Conservation (phyloP, 768 basidiomycete species). For the Lyophyllum atratum region DNA sequence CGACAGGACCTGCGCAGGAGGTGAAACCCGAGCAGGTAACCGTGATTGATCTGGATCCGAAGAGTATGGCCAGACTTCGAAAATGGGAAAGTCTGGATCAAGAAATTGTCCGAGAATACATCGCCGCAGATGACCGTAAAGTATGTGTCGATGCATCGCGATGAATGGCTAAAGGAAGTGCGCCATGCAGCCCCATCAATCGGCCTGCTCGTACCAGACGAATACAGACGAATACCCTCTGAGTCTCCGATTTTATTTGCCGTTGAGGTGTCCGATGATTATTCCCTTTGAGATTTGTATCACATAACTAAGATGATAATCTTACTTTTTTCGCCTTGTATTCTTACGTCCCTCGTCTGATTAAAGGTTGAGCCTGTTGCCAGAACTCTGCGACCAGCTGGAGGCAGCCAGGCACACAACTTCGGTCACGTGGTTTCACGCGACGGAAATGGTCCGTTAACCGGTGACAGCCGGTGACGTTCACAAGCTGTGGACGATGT, state of each 20-base stretch:
- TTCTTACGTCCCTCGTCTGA: background rate
- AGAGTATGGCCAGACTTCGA: constrained; percentile 61
- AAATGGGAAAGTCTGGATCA: constrained; percentile 78
- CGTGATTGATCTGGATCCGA: constrained; percentile 87
- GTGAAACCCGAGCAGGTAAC: constrained; percentile 43
- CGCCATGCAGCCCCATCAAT: background rate
- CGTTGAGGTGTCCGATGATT: no score
- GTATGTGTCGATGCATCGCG: constrained; percentile 32
- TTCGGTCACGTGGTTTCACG: constrained; percentile 2
- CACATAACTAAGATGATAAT: background rate
- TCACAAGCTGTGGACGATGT: background rate
- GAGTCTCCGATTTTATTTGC: background rate
- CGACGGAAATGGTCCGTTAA: constrained; percentile 20
- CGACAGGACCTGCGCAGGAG: constrained; percentile 13
- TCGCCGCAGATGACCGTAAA: constrained; percentile 23
- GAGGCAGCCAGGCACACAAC: no score
- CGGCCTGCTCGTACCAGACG: background rate
- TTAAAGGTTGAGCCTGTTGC: no score
- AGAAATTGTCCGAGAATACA: constrained; percentile 57
- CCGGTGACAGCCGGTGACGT: background rate
- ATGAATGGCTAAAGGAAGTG: background rate
- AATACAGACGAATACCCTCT: background rate
- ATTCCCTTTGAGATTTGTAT: no score
- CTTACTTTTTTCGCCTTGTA: background rate
- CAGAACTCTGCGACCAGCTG: no score